phyloP scores from a whole-genome alignment of 2,329 filamentous ascomycete genomes.

The Neodidymelliopsis sp. region DNA sequence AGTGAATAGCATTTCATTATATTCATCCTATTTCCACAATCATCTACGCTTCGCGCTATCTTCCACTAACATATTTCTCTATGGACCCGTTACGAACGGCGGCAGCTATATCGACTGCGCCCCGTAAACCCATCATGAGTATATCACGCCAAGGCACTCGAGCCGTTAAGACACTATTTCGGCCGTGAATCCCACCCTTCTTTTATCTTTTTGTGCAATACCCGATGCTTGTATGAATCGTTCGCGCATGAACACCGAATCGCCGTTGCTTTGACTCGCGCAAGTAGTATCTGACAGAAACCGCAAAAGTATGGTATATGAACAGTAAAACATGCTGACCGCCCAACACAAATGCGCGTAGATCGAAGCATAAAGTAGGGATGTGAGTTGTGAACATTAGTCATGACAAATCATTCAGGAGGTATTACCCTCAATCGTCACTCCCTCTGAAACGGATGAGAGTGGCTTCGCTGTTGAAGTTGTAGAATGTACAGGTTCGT shows the following conservation, averaged over 20 bases:
- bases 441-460: constrained; percentile 18
- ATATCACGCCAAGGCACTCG: constrained; percentile 6
- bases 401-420: constrained; percentile 13
- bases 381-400: constrained; percentile 6
- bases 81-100: constrained; percentile 1
- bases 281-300: constrained; percentile 13
- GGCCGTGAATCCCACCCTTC: constrained; percentile 10
- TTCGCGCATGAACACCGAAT: constrained; percentile 4
- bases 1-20: neutral
- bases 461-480: constrained; percentile 21
- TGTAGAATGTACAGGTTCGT: constrained; percentile 49
- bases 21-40: constrained; percentile 9
- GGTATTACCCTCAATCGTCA: constrained; percentile 26
- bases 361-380: constrained; percentile 3
- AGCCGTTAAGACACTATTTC: constrained; percentile 7
- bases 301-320: constrained; percentile 33
- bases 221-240: constrained; percentile 5
- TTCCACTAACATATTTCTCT: constrained; percentile 1
- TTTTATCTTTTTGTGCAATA: constrained; percentile 17
- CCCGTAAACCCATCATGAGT: constrained; percentile 2
- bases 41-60: constrained; percentile 12
- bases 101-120: neutral
- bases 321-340: constrained; percentile 31
- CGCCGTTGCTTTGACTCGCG: constrained; percentile 2
- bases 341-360: constrained; percentile 14